phyloP scores from a whole-genome alignment of 345 rosid species.

The Combretum micranthum region DNA sequence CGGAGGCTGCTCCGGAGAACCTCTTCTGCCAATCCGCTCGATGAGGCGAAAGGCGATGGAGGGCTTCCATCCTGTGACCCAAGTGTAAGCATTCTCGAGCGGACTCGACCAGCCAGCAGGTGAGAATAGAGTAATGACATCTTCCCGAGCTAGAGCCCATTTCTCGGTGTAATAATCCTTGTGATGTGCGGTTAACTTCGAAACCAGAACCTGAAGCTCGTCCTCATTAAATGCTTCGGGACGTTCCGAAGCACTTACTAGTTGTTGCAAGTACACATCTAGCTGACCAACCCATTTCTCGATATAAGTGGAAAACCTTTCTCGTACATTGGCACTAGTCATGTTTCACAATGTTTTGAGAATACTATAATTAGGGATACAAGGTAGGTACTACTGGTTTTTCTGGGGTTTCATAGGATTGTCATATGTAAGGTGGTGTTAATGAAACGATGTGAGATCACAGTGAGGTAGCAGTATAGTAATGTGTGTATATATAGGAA shows the following conservation, averaged over 20 bases:
- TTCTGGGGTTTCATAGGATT: neutral
- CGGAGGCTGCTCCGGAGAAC: conserved; percentile 3
- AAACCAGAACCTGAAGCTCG: conserved; percentile 37
- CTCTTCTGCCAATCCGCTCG: conserved; percentile 25
- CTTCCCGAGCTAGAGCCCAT: conserved; percentile 69
- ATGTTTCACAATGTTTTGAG: conserved; percentile 10
- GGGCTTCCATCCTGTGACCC: conserved; percentile 91
- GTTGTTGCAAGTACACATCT: conserved; percentile 36
- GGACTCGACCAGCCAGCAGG: conserved; percentile 48
- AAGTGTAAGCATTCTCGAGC: conserved; percentile 55
- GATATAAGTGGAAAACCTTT: conserved; percentile 45
- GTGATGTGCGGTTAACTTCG: conserved; percentile 58
- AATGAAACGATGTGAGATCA: too few species aligned
- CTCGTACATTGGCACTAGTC: conserved; percentile 23
- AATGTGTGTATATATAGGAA: conserved; percentile 1
- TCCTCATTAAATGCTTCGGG: conserved; percentile 3
- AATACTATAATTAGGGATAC: neutral
- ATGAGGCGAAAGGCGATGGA: conserved; percentile 44
- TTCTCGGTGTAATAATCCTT: conserved; percentile 68
- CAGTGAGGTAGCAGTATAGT: neutral
- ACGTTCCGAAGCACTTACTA: conserved; percentile 14
- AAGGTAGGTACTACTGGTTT: neutral
- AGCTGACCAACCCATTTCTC: conserved; percentile 57
- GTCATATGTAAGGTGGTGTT: too few species aligned
- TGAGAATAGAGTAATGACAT: conserved; percentile 54